Evolutionary conservation across 768 basidiomycete genomes (phyloP).

Genomic region (Boletus vermiculosoides): DNA sequence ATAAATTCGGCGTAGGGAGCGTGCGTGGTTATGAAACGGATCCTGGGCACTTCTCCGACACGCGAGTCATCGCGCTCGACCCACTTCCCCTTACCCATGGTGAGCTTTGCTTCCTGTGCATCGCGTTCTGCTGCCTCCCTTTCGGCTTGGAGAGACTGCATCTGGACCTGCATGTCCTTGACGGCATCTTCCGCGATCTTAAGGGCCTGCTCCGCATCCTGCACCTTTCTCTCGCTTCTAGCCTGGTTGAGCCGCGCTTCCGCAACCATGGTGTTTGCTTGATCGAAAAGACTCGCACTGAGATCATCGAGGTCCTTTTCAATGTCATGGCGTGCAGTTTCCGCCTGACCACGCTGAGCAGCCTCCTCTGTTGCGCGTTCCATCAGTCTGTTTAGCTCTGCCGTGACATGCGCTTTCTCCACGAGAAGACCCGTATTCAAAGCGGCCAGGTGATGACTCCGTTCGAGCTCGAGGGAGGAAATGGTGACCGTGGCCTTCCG

Average conservation of each 20-base stretch:
- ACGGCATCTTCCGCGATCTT: conserved; percentile 87
- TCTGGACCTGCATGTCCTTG: conserved; percentile 76
- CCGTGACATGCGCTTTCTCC: conserved; percentile 85
- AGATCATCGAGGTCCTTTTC: conserved; percentile 96
- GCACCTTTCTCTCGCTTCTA: conserved; percentile 69
- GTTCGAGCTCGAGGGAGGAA: conserved; percentile 79
- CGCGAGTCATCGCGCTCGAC: conserved; percentile 39
- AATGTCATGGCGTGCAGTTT: conserved; percentile 75
- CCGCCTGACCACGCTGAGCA: conserved; percentile 85
- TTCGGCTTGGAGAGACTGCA: conserved; percentile 71
- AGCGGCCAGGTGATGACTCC: conserved; percentile 82
- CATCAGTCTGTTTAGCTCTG: conserved; percentile 91
- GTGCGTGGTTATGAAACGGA: conserved; percentile 64
- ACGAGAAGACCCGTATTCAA: conserved; percentile 91
- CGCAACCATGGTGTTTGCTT: conserved; percentile 98
- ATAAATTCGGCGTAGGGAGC: conserved; percentile 79
- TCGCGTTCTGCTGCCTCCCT: conserved; percentile 60
- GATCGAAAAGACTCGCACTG: conserved; percentile 82
- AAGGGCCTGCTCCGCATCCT: conserved; percentile 73
- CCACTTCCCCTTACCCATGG: conserved; percentile 73
- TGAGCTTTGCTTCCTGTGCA: conserved; percentile 45
- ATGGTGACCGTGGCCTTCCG: conserved; percentile 64
- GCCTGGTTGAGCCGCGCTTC: conserved; percentile 74
- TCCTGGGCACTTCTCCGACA: conserved; percentile 27
- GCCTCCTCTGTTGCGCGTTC: conserved; percentile 95